Evolutionary conservation across 345 rosid genomes (phyloP), one percentile per base, ranked within the genome.

Genomic region (Eucalyptus cloeziana): DNA sequence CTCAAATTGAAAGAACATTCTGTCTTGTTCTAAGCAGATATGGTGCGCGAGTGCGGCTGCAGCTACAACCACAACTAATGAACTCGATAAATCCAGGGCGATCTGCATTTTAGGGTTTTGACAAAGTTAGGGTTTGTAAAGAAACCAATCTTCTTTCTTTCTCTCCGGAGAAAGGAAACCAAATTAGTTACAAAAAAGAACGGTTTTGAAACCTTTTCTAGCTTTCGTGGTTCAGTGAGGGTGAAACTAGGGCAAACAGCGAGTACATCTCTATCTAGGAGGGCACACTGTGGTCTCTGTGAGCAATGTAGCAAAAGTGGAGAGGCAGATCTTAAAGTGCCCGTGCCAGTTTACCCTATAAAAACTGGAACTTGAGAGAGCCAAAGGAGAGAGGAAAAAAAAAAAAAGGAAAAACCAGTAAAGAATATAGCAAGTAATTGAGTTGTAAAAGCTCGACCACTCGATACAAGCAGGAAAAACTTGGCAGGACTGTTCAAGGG

Each of bases 301-400:
- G 97, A 94, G 93, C 94, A 94, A 93, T 94, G 95, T 94, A 95
- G 97, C 93, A 97, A 58, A 49, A n/a, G 96, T 92, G 97, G 93
- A 91, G 92, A 93, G 92, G 96, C 92, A 94, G 94, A 89, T 89
- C 97, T 90, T 90, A 96, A 95, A 89, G 98, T 94, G 88, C 96
- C 94, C 95, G 95, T 94, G 71, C 87, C 89, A 31, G 47, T 37
- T 76, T 76, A 19, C 45, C 45, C 83, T 76, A 10, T 37, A 76
- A 37, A 76, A 19, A 76, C 47, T 76, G 83, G 47, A 37, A 21
- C 83, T 21, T 11, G 27, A 71, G 27, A 71, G 83, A 37, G 83
- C 83, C 83, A 22, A 37, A 71, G 43, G 13, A 37, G 81, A 71
- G 25, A 19, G 40, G 10, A 19, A 64, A 37, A 16, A 33, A 37